These are phyloP conservation scores for Aspergillus homomorphus DNA, from an alignment of 495 filamentous ascomycete genomes.

Conservation along the genomic window DNA sequence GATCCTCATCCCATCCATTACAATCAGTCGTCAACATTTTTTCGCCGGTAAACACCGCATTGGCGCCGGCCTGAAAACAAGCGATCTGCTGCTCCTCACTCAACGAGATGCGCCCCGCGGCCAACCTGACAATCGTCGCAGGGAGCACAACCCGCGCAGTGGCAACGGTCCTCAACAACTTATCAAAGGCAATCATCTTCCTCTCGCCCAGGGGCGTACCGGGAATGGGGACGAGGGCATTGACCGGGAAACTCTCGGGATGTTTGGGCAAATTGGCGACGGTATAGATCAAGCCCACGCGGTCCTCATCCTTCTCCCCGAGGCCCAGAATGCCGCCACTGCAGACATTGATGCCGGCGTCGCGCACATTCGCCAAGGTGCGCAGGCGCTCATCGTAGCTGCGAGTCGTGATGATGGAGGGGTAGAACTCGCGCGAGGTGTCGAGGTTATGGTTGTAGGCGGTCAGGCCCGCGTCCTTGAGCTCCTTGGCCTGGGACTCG, in stretches of 20 bases:
- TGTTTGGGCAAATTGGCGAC: conserved; percentile 71
- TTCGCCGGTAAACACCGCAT: conserved; percentile 86
- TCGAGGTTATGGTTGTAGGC: conserved; percentile 91
- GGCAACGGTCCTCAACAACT: conserved; percentile 70
- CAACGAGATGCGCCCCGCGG: conserved; percentile 74
- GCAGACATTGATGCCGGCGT: conserved; percentile 83
- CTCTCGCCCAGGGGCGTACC: conserved; percentile 76
- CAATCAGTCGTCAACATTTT: conserved; percentile 90
- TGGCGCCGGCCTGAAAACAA: conserved; percentile 82
- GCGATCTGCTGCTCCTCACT: conserved; percentile 78
- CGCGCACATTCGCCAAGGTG: conserved; percentile 70
- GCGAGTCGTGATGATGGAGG: conserved; percentile 73
- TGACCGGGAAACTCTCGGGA: conserved; percentile 82
- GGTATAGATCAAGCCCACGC: conserved; percentile 74
- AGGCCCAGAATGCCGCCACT: conserved; percentile 78
- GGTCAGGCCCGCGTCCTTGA: conserved; percentile 78
- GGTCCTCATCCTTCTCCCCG: conserved; percentile 71
- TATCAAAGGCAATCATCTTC: conserved; percentile 66
- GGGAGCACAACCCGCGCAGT: conserved; percentile 77
- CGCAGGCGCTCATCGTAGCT: conserved; percentile 78
- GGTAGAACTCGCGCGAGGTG: conserved; percentile 82
- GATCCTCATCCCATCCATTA: conserved; percentile 84
- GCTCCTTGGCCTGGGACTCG: conserved; percentile 66
- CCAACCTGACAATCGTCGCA: conserved; percentile 74
- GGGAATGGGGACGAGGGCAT: conserved; percentile 80